Evolutionary conservation across 1,139 yeast genomes (phyloP), one percentile per base, ranked within the genome.

Genomic region (Zygoascus sp.): DNA sequence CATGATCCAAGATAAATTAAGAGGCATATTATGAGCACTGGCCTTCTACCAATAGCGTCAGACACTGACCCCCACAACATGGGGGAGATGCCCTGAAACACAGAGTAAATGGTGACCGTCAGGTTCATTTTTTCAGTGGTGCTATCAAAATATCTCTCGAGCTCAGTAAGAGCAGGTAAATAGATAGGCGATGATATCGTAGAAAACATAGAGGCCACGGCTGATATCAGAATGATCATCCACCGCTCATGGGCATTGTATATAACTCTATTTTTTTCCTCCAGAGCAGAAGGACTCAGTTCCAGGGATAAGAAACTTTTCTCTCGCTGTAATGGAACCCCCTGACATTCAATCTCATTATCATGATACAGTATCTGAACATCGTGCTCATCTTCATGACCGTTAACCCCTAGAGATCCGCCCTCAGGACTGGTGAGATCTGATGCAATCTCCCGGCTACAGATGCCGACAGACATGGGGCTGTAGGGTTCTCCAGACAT

Each of bases 41-140:
- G 92, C 35, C 94, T 62, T 49, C 94, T 72, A 0, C 95, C 95
- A 47, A 73, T 67, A 1, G 69, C 59, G 58, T 86, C 95, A 0
- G 92, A 81, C n/a, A 84, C 53, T 1, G 80, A 53, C 3, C 48
- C 80, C 62, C 80, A 69, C 3, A 85, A 55, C 3, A 83, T 73
- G 1, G 95, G 95, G 0, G 82, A 67, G 0, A 82, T 53, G 1
- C 89, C 92, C 61, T 86, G 95, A 48, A 81, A 76, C 6, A 83
- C 63, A 32, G 85, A 73, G 59, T 85, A 86, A 0, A 82, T 77
- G 5, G 86, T 89, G 27, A 87, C 81, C 0, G 92, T 74, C 22
- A 83, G 56, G 60, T 86, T 85, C 40, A 80, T 78, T 48, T 70
- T 63, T 46, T 77, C 81, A 23, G 77, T 74, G 3, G 79, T 61